These are phyloP conservation scores for Dactylellina sp. DNA, from an alignment of 2,329 filamentous ascomycete species.

Conservation along the genomic window DNA sequence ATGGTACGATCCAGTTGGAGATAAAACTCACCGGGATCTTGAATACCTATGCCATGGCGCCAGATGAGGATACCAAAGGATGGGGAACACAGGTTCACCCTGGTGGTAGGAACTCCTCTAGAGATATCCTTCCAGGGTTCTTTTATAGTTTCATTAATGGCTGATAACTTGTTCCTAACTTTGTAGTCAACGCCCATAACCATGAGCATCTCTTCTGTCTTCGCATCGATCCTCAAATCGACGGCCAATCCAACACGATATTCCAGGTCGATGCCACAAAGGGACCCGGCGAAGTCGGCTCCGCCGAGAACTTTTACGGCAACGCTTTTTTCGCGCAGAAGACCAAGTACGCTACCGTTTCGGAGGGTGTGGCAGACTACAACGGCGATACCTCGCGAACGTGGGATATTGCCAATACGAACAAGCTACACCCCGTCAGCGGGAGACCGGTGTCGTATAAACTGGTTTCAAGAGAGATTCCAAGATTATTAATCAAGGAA, in stretches of 20 bases:
- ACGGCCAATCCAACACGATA: conserved; percentile 85
- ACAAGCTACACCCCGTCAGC: conserved; percentile 84
- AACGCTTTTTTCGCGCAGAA: conserved; percentile 90
- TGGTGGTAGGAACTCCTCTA: conserved; percentile 61
- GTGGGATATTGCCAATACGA: conserved; percentile 91
- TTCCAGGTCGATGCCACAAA: conserved; percentile 82
- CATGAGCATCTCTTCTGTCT: conserved; percentile 96
- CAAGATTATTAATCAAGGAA: conserved; percentile 80
- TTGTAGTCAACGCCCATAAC: conserved; percentile 83
- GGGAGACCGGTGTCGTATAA: conserved; percentile 89
- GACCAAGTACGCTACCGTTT: conserved; percentile 79
- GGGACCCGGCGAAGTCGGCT: conserved; percentile 80
- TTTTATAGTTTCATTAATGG: neutral
- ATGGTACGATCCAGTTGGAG: conserved; percentile 90
- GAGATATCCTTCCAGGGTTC: neutral
- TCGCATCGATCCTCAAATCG: conserved; percentile 86
- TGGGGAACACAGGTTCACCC: conserved; percentile 95
- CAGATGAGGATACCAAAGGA: conserved; percentile 82
- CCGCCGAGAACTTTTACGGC: conserved; percentile 84
- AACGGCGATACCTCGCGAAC: conserved; percentile 81
- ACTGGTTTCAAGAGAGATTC: conserved; percentile 86
- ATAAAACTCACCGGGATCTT: conserved; percentile 92
- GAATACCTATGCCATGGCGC: conserved; percentile 86
- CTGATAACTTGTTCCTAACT: no score
- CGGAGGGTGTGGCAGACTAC: conserved; percentile 80